Evolutionary conservation across 495 filamentous ascomycete genomes (phyloP).

Genomic region (Penicillium samsonianum): DNA sequence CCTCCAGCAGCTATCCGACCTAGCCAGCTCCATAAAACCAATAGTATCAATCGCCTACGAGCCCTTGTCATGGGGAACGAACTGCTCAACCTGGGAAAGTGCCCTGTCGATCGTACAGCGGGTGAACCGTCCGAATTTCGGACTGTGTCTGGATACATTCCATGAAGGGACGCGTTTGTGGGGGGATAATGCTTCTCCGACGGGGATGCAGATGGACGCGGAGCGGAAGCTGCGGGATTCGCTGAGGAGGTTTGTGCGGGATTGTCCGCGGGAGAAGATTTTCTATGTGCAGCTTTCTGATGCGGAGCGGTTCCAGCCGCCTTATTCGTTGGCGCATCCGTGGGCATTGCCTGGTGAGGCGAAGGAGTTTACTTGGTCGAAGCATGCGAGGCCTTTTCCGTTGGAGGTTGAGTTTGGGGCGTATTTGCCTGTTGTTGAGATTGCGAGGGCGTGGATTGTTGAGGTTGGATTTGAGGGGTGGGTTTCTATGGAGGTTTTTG

Average conservation of each 20-base stretch:
- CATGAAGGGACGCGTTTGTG: conserved; percentile 68
- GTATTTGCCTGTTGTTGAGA: conserved; percentile 18
- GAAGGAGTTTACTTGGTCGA: conserved; percentile 72
- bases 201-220: conserved; percentile 55
- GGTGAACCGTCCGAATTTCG: conserved; percentile 67
- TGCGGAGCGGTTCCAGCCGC: conserved; percentile 59
- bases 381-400: conserved; percentile 60
- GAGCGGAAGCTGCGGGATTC: conserved; percentile 54
- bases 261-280: conserved; percentile 62
- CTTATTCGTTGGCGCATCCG: conserved; percentile 60
- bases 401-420: conserved; percentile 5
- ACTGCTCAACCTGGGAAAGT: conserved; percentile 65
- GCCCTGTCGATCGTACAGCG: conserved; percentile 58
- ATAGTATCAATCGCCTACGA: conserved; percentile 66
- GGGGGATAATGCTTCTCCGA: conserved; percentile 56
- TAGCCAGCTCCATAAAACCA: conserved; percentile 51
- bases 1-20: conserved; percentile 59
- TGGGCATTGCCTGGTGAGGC: conserved; percentile 64
- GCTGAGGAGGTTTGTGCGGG: conserved; percentile 52
- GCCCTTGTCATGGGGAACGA: conserved; percentile 66
- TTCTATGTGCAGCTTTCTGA: conserved; percentile 77
- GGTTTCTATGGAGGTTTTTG: conserved; percentile 75
- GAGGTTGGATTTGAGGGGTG: conserved; percentile 65
- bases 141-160: conserved; percentile 72
- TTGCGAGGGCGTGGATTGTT: conserved; percentile 55